Percentiles rank a stretch among this genome's conserved stretches.
phyloP scores from a whole-genome alignment of 345 rosid genomes.

The Eucalyptus sp. region DNA sequence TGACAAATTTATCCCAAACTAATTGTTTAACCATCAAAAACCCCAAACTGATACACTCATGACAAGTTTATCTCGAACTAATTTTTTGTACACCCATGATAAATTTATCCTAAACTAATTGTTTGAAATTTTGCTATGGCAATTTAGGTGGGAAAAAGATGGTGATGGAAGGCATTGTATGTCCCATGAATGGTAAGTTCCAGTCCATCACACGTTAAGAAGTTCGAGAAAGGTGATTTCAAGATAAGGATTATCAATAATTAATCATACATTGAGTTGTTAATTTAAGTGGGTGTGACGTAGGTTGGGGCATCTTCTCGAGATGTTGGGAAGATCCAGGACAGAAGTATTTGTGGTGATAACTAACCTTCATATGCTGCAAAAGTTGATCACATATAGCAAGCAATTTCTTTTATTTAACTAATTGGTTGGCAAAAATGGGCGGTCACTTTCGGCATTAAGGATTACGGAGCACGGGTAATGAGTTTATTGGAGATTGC shows the following conservation, averaged over 20 bases:
- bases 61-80: too few species aligned
- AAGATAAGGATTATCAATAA: background rate
- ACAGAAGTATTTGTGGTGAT: background rate
- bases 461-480: background rate
- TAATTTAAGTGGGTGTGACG: background rate
- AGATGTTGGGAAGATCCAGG: background rate
- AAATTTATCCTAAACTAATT: too few species aligned
- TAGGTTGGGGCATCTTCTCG: background rate
- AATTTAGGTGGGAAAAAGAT: background rate
- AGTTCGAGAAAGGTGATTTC: background rate
- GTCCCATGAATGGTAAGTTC: background rate
- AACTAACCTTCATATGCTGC: background rate
- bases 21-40: too few species aligned
- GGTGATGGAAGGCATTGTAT: background rate
- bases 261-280: background rate
- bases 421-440: background rate
- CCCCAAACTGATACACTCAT: too few species aligned
- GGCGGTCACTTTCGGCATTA: background rate
- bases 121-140: background rate
- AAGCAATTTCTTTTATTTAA: background rate
- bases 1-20: too few species aligned
- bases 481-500: background rate
- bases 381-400: background rate
- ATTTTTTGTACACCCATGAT: too few species aligned
- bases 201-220: background rate